Conservation (phyloP, 2,329 filamentous ascomycete species). For the Graphiopsis chlorocephala region DNA sequence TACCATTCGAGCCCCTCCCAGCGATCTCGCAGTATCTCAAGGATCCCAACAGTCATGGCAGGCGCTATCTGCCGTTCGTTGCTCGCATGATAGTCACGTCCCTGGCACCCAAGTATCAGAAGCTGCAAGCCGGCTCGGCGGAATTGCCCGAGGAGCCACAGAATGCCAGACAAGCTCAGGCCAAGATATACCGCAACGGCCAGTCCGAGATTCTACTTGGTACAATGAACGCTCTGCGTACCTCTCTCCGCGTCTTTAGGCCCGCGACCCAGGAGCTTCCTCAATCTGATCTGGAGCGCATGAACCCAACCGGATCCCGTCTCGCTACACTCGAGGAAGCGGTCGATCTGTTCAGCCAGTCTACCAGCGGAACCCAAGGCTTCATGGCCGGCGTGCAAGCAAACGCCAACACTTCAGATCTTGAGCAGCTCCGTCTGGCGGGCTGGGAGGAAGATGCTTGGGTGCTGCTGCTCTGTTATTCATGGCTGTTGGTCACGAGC, state of each 20-base stretch:
- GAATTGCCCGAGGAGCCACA: constrained; percentile 26
- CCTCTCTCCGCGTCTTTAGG: constrained; percentile 25
- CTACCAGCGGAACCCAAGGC: constrained; percentile 14
- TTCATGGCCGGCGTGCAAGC: constrained; percentile 35
- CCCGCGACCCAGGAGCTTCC: not conserved
- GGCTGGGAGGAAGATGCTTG: constrained; percentile 39
- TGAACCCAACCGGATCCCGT: constrained; percentile 13
- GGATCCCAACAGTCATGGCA: constrained; percentile 22
- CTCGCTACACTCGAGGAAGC: constrained; percentile 13
- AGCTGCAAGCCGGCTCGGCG: constrained; percentile 27
- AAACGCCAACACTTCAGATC: constrained; percentile 30
- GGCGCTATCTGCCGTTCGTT: constrained; percentile 33
- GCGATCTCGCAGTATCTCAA: constrained; percentile 28
- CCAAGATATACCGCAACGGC: constrained; percentile 43
- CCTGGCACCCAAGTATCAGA: constrained; percentile 34
- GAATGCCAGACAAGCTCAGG: constrained; percentile 41
- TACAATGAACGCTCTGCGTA: constrained; percentile 28
- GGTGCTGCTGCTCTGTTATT: constrained; percentile 34
- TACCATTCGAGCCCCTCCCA: constrained; percentile 27
- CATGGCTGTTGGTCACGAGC: constrained; percentile 57
- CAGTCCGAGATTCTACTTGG: constrained; percentile 36
- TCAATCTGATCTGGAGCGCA: constrained; percentile 1
- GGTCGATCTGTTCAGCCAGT: not conserved
- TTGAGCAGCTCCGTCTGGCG: constrained; percentile 30
- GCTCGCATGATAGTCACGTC: constrained; percentile 36